A percentile compares a stretch with the other conserved stretches of the same genome.
These are phyloP conservation scores for Myxozyma udenii DNA, from an alignment of 805 yeast species.

Conservation along the genomic window DNA sequence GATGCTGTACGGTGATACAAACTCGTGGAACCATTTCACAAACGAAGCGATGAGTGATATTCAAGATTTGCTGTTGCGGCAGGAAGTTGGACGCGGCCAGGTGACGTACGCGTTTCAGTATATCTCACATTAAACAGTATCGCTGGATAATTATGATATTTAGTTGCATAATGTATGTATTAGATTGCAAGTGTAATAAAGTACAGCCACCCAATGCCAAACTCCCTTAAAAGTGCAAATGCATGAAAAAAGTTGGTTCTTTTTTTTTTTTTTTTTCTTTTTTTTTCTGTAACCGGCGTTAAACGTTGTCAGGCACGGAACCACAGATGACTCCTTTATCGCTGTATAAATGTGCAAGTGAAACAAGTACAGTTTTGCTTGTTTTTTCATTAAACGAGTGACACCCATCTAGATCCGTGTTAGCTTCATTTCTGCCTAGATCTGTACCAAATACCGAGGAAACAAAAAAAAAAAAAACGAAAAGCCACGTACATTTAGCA, in stretches of 20 bases:
- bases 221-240: too few relatives aligned
- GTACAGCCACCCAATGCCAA: neutral
- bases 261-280: too few relatives aligned
- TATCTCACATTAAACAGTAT: slow-evolving; percentile 60
- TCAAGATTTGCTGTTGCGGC: slow-evolving; percentile 72
- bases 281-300: too few relatives aligned
- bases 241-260: too few relatives aligned
- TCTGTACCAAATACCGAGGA: too few relatives aligned
- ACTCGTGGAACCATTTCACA: slow-evolving; percentile 92
- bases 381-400: slow-evolving; percentile 46
- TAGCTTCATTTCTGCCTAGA: slow-evolving; percentile 23
- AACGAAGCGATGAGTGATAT: slow-evolving; percentile 59
- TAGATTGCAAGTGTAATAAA: neutral
- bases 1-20: slow-evolving; percentile 95
- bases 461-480: slow-evolving; percentile 37
- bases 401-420: slow-evolving; percentile 36
- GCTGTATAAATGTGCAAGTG: slow-evolving; percentile 57
- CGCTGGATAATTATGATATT: too few relatives aligned
- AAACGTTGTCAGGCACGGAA: too few relatives aligned
- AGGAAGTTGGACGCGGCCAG: slow-evolving; percentile 65
- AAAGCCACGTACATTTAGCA: slow-evolving; percentile 51
- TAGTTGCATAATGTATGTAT: neutral
- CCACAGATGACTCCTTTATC: slow-evolving; percentile 51
- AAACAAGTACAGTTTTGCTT: slow-evolving; percentile 38
- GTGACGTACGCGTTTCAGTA: slow-evolving; percentile 90